Conservation (phyloP, 2,329 filamentous ascomycete genomes). For the Trichoderma lentiforme region DNA sequence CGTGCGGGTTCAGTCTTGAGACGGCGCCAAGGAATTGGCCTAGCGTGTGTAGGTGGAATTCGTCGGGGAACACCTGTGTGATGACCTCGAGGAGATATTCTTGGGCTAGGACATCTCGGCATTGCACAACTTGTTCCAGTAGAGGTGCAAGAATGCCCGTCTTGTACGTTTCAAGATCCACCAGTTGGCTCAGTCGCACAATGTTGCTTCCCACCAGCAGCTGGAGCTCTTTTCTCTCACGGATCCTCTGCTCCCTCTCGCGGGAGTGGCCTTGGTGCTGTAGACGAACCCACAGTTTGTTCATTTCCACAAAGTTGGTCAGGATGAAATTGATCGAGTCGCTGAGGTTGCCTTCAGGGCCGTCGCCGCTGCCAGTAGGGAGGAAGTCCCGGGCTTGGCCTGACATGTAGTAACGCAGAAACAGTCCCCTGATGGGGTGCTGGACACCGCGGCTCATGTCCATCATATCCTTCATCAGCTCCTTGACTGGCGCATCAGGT, state of each 20-base stretch:
- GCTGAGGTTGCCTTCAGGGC: conserved; percentile 90
- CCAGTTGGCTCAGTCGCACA: conserved; percentile 88
- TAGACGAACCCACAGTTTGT: conserved; percentile 96
- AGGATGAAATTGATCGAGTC: conserved; percentile 98
- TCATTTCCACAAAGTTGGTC: conserved; percentile 99
- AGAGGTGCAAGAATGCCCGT: conserved; percentile 82
- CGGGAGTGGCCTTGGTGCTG: conserved; percentile 97
- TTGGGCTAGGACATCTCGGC: conserved; percentile 91
- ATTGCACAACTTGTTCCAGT: conserved; percentile 95
- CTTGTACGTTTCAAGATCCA: conserved; percentile 93
- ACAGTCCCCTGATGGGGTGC: conserved; percentile 91
- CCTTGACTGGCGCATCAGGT: conserved; percentile 95
- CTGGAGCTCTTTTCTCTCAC: conserved; percentile 92
- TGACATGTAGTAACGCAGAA: conserved; percentile 92
- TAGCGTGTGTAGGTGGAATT: conserved; percentile 94
- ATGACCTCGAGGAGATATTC: conserved; percentile 98
- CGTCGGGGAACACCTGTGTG: conserved; percentile 97
- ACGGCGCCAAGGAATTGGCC: conserved; percentile 94
- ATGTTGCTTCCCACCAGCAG: conserved; percentile 95
- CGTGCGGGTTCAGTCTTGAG: conserved; percentile 87
- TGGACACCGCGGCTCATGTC: conserved; percentile 99
- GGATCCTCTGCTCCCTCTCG: conserved; percentile 87
- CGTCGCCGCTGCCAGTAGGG: conserved; percentile 77
- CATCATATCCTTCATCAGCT: conserved; percentile 99
- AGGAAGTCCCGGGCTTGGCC: conserved; percentile 90